Base-by-base conservation (phyloP, 148 eudicot genomes). In the Rhododendron griersonianum region DNA sequence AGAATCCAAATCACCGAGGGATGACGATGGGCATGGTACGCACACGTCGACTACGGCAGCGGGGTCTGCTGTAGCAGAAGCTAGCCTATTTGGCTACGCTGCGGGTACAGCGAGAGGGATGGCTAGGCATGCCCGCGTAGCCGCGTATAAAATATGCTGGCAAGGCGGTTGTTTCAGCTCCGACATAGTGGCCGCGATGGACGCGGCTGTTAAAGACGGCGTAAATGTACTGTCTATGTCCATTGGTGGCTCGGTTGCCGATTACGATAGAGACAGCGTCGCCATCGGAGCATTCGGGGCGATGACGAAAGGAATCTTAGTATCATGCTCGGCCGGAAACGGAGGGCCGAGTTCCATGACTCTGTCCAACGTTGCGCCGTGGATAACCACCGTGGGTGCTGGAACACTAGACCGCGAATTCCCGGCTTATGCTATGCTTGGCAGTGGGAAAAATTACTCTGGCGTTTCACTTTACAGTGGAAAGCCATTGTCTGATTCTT, bases 11-110 rank as follows among this genome's bases (percentile, higher is more conserved):
- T 96, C 98, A 1, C 95, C 98, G 0, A 92, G 96, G 87, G 98
- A 96, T 74, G 96, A 95, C 71, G 94, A 93, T n/a, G 98, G 98
- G 50, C 98, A 96, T 79, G 98, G 98, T 18, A 96, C 98, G 28
- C 98, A 96, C 91, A 96, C 98, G 3, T 87, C 98, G 11, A 93
- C 92, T n/a, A 95, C 98, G 19, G 95, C 94, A 88, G 98, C 94
- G 0, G 98, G 98, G 16, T 90, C 98, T 7, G 83, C 91, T 2
- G 94, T 94, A 45, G 30, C 90, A 5, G 89, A 89, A 7, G 98
- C 96, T 41, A 95, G 92, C 87, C 91, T 95, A 6, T 94, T 92
- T 8, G 95, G 96, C 23, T 95, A 87, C 37, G 98, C 98, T 41
- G 83, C 85, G 3, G 98, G 98, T 15, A 92, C 94, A 3, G 98